Evolutionary conservation across 148 eudicot genomes (phyloP), one percentile per base, ranked within the genome.

Genomic region (Diospyros lotus): DNA sequence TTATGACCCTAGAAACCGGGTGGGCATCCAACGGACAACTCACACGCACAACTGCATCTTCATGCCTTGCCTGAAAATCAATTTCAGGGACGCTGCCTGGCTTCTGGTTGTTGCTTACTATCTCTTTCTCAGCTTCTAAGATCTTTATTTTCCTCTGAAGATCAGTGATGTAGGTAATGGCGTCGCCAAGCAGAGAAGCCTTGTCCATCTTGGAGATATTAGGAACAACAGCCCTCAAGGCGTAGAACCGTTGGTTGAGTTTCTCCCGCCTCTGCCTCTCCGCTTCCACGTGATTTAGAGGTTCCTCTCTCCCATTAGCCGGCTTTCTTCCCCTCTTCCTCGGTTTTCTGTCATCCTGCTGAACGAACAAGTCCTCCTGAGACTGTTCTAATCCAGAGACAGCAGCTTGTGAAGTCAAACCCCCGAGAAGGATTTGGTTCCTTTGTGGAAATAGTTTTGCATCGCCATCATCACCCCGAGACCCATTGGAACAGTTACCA

Each of bases 151-250:
- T 90, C 69, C 79, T 79, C 81, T 93, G 93, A 62, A 95, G 91
- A 80, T 95, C 97, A 3, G 90, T 89, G 46, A 93, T 93, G 67
- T 90, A 91, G 0, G 97, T 80, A 69, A 95, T 95, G 41, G 99
- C 99, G 71, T 95, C 99, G 8, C 93, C 94, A 59, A 95, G 93
- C 17, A 95, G 89, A 11, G 98, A 95, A 3, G 98, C 98, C 60
- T 95, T 95, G 75, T 95, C 98, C 98, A 95, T 92, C 78, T 95
- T 95, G 18, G 98, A 92, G 77, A 95, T 95, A 58, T 90, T 95
- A 1, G 98, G 98, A 69, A 95, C 98, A 51, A 95, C 91, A 0
- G 98, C 96, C 84, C 99, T 87, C 65, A 95, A 76, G 1, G 97
- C 99, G n/a, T 95, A 95, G 76, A 95, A 95, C 39, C 90, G 84